These are phyloP conservation scores for Quercus tomentella DNA, from an alignment of 331 rosid species.

Conservation along the genomic window DNA sequence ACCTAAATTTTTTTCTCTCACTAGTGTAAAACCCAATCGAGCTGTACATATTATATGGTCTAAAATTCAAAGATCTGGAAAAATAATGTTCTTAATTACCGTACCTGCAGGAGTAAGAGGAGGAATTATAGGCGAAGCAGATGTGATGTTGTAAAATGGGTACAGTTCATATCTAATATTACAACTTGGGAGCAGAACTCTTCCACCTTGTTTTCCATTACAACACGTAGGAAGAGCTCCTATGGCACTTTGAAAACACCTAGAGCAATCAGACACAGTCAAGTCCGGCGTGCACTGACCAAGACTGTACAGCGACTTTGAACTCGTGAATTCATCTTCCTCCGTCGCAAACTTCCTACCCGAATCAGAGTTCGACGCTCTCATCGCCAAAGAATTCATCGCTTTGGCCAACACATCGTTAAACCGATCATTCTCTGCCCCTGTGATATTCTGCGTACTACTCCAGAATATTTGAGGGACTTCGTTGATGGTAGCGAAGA, in stretches of 20 bases:
- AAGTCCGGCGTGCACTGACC: constrained; percentile 41
- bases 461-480: fast-evolving
- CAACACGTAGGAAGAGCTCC: constrained; percentile 15
- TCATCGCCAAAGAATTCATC: not conserved
- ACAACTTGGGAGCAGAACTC: constrained; percentile 25
- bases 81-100: not conserved
- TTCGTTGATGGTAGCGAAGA: not conserved
- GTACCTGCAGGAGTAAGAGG: constrained; percentile 22
- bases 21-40: no score
- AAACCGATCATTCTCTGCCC: not conserved
- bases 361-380: not conserved
- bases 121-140: not conserved
- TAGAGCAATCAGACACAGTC: constrained; percentile 14
- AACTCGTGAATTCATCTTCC: constrained; percentile 13
- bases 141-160: constrained; percentile 23
- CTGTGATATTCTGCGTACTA: not conserved
- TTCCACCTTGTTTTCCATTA: constrained; percentile 18
- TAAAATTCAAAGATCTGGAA: not conserved
- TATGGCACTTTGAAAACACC: constrained; percentile 22
- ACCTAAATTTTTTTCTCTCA: no score
- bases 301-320: constrained; percentile 20
- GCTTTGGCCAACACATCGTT: not conserved
- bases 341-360: constrained; percentile 26
- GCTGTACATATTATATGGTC: no score
- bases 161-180: constrained; percentile 26